A percentile compares a stretch with the other conserved stretches of the same genome.
Evolutionary conservation across 306 rosid genomes (phyloP).

Genomic region (Fagus sylvatica): DNA sequence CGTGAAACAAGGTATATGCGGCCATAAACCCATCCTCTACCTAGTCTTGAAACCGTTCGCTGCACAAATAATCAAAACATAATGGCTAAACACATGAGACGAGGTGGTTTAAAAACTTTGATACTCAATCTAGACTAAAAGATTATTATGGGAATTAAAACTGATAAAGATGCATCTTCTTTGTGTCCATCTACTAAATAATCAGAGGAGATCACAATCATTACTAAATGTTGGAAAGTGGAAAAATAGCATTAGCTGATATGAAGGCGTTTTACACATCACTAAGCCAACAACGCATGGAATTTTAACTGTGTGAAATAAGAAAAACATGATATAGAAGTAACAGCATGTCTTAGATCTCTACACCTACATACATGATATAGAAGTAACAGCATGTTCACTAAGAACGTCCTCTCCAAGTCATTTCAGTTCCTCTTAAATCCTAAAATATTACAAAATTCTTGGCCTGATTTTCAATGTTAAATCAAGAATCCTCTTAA

Average conservation of each 20-base stretch:
- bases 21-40: conserved; percentile 87
- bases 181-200: background rate
- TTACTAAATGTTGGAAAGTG: background rate
- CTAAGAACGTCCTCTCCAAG: background rate
- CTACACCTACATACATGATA: background rate
- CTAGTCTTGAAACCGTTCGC: conserved; percentile 61
- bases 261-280: background rate
- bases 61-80: conserved; percentile 33
- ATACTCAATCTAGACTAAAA: background rate
- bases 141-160: background rate
- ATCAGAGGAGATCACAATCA: background rate
- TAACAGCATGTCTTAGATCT: background rate
- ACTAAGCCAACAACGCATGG: background rate
- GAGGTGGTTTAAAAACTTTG: background rate
- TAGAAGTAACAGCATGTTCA: background rate
- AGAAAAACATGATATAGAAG: background rate
- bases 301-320: background rate
- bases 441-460: background rate
- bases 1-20: conserved; percentile 76
- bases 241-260: background rate
- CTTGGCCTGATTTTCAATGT: background rate
- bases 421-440: background rate
- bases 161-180: background rate
- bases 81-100: background rate
- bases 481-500: background rate